Evolutionary conservation across 108 stramenopile genomes (phyloP), one percentile per base, ranked within the genome.

Genomic region (Pseudonitzschia pungens): DNA sequence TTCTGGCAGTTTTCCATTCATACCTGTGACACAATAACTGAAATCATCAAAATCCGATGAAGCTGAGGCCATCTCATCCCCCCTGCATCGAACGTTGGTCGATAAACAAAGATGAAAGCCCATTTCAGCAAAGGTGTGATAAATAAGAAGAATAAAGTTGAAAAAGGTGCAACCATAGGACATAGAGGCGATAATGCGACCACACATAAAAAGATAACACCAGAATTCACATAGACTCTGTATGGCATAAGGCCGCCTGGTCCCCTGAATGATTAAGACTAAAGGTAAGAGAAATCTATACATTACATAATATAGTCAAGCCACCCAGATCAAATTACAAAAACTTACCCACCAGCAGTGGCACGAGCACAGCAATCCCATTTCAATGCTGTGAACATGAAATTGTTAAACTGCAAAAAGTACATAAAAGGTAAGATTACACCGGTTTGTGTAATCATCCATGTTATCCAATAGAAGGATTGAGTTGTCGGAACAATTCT

Each of bases 211-310:
- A 95, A 87, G n/a, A 92, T 89, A 10, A 91, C 81, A 33, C 91
- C 90, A 56, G 83, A 74, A 73, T 95, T 91, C 53, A 95, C 86
- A 72, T 91, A 95, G 14, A 92, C 77, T 26, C 94, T 74, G 72
- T 86, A 95, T 5, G 92, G 91, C 40, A 88, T 72, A 11, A 87
- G 83, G 18, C 88, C 87, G 41, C 92, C 92, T 11, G 92, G 87
- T 10, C 79, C 79, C 20, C 79, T 73, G 45, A 8, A 43, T 11
- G n/a, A 60, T 60, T 60, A 10, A 29, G 31, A 18, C 8, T 10
- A 26, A 11, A 21, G 33, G 20, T 11, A 40, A 62, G 20, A 15
- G 40, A 40, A 33, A 15, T 33, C 27, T n/a, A 40, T 40, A 36
- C 36, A 36, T 2, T 62, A 62, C 5, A 18, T 40, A 62, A 70